Evolutionary conservation across 208 protist genomes (phyloP).

Genomic region (Acanthamoeba quina): DNA sequence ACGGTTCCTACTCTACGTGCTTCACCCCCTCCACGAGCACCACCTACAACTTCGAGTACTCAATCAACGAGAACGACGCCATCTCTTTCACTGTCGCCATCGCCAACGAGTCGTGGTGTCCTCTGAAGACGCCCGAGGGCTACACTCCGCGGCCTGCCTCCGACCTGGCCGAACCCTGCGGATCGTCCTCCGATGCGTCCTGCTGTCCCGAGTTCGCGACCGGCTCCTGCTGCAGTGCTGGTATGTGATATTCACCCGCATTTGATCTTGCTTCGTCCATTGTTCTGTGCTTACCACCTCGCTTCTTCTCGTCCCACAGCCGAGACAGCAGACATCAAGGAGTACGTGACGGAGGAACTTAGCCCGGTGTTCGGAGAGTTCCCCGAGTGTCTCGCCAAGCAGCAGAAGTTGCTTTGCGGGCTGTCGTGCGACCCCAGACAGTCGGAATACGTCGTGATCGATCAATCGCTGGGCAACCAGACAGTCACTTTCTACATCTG

Average conservation of each 20-base stretch:
- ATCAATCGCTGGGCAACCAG: background rate
- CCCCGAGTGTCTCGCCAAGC: conserved; percentile 4
- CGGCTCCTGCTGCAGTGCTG: conserved; percentile 43
- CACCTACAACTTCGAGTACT: conserved; percentile 36
- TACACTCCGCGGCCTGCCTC: conserved; percentile 15
- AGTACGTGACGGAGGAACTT: conserved; percentile 6
- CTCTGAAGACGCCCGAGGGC: conserved; percentile 41
- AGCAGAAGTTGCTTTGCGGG: conserved; percentile 48
- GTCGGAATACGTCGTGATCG: background rate
- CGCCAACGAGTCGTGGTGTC: conserved; percentile 36
- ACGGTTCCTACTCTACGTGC: conserved; percentile 62
- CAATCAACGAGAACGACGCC: conserved; percentile 55
- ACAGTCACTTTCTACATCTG: conserved; percentile 6
- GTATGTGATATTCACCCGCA: background rate
- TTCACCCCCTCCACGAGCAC: background rate
- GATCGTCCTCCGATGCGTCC: background rate
- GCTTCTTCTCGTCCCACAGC: background rate
- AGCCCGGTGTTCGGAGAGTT: background rate
- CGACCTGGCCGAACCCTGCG: background rate
- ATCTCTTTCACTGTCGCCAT: conserved; percentile 37
- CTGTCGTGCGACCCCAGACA: conserved; percentile 67
- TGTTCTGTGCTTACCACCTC: background rate
- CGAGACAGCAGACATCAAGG: conserved; percentile 20
- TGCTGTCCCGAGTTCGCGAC: background rate
- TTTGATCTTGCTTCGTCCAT: background rate